Evolutionary conservation across 2,329 filamentous ascomycete species (phyloP), one percentile per base, ranked within the genome.

Genomic region (Knufia petricola): DNA sequence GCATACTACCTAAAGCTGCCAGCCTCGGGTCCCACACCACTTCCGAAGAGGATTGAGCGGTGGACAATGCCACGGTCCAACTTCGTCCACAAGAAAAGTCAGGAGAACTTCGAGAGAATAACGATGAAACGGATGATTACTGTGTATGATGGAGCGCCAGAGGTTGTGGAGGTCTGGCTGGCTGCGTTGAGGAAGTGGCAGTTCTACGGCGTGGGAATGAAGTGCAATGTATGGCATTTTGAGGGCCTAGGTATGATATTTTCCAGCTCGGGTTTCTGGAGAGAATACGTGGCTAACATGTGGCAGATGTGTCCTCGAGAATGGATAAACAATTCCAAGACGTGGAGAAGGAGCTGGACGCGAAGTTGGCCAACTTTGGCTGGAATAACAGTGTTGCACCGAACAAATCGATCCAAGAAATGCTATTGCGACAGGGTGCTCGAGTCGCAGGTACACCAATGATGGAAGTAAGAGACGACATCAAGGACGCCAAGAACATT

Each of bases 121-220:
- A 98, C 92, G 1, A 68, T 89, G 60, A 79, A 89, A 48, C 75
- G 92, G 12, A 66, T 95, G 60, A 88, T 98, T 46, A 88, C 95
- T 68, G 92, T 98, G 61, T 84, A 87, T 56, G 92, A 96, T 62
- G 92, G 88, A 0, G 77, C 95, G 61, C 82, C 88, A 0, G 87
- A 95, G 64, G 83, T 81, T 1, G 88, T 98, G 30, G 84, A 94
- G 66, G 67, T 89, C 23, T 98, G 92, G 92, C 71, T 98, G 50
- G 88, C 87, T 0, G 96, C 94, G 63, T 66, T 98, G 62, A 79
- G 85, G 62, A 94, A 94, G 69, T 84, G 95, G 63, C 86, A 88
- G 36, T 94, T 92, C 64, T 86, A 94, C 58, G 92, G 92, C n/a
- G 83, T 96, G 34, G 92, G 92, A 60, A 94, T 98, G 88, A 98